phyloP scores from a whole-genome alignment of 2,329 filamentous ascomycete genomes.

The Sporothrix protearum region DNA sequence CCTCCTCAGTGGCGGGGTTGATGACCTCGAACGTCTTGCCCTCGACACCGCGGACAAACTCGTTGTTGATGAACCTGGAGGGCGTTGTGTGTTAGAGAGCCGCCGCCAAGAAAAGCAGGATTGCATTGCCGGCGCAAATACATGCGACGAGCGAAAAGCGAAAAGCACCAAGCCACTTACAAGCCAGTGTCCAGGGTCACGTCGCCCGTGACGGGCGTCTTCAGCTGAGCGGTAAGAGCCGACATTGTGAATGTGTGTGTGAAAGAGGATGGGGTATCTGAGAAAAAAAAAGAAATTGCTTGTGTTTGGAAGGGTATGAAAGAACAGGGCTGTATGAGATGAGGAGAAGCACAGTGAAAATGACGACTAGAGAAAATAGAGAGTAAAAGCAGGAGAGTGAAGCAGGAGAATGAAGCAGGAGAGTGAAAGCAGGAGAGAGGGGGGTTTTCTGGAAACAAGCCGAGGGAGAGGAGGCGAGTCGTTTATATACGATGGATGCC shows the following conservation, averaged over 20 bases:
- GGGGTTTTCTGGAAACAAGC: not conserved
- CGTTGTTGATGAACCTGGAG: conserved; percentile 82
- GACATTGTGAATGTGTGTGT: conserved; percentile 33
- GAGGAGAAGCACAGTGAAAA: conserved; percentile 7
- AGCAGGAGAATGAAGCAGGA: too few species aligned
- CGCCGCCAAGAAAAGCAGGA: not conserved
- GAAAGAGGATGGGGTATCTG: not conserved
- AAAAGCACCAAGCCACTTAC: conserved; percentile 40
- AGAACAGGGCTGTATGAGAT: conserved; percentile 9
- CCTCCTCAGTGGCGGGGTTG: conserved; percentile 81
- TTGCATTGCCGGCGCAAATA: not conserved
- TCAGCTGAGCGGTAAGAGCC: conserved; percentile 51
- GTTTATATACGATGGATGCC: conserved; percentile 14
- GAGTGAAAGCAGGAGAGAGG: not conserved
- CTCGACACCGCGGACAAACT: conserved; percentile 78
- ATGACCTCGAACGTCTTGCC: conserved; percentile 90
- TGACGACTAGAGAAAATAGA: not conserved
- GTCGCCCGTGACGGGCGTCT: conserved; percentile 62
- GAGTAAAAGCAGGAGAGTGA: not conserved
- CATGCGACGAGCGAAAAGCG: too few species aligned
- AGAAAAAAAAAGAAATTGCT: not conserved
- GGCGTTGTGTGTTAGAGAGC: not conserved
- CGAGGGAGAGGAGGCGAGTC: not conserved
- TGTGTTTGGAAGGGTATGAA: conserved; percentile 6
- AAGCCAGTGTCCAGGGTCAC: conserved; percentile 60